Evolutionary conservation across 345 rosid species (phyloP).

Genomic region (Acer negundo): DNA sequence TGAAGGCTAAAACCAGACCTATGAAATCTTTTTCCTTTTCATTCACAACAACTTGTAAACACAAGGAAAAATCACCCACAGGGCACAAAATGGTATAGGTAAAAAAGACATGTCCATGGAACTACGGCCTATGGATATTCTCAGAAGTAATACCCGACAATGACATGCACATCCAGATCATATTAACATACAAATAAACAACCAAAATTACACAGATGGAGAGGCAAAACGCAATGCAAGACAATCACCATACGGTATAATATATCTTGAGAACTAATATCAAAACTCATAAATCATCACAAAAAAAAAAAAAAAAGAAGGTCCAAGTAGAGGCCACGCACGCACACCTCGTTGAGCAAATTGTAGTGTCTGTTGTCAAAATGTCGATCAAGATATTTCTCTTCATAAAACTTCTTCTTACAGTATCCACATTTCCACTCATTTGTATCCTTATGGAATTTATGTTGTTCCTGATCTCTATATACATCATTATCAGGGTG

Average conservation of each 20-base stretch:
- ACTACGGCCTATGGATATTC: not conserved
- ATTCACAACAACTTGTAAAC: not conserved
- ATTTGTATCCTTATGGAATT: conserved; percentile 48
- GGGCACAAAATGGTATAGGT: not conserved
- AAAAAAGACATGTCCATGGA: not conserved
- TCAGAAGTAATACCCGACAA: not conserved
- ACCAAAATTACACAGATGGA: not conserved
- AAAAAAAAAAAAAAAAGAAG: not conserved
- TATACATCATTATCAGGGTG: conserved; percentile 55
- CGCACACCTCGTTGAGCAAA: conserved; percentile 57
- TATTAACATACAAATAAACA: not conserved
- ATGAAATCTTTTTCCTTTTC: no score
- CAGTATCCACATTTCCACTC: conserved; percentile 77
- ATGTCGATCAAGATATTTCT: conserved; percentile 63
- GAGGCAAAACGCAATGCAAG: not conserved
- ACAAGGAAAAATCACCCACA: not conserved
- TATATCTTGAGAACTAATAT: not conserved
- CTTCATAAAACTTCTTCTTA: conserved; percentile 63
- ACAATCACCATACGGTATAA: not conserved
- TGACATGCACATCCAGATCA: not conserved
- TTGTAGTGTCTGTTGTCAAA: conserved; percentile 60
- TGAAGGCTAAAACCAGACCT: no score
- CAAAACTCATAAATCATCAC: not conserved
- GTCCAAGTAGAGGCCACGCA: not conserved
- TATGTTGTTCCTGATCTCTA: conserved; percentile 72